Conservation (phyloP, 2,329 filamentous ascomycete species). For the Sporothrix inflata region DNA sequence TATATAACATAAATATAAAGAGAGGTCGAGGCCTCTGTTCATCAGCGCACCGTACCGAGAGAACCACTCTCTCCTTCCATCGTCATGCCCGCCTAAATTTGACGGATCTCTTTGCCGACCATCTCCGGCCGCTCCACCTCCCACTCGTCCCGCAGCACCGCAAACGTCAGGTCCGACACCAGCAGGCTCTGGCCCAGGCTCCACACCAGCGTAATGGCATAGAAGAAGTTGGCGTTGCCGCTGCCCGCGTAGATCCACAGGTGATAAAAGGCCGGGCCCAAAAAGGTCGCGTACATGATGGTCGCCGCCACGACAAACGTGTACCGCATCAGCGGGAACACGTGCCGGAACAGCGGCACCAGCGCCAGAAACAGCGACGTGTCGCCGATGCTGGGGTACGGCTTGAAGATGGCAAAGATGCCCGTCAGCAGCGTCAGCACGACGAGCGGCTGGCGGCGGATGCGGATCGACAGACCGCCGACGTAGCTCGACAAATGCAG, state of each 20-base stretch:
- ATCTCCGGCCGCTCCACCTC: slow-evolving; percentile 90
- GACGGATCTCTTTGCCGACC: slow-evolving; percentile 82
- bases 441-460: slow-evolving; percentile 84
- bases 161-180: slow-evolving; percentile 85
- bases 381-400: slow-evolving; percentile 92
- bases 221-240: slow-evolving; percentile 99
- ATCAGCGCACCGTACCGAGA: not conserved
- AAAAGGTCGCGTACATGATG: slow-evolving; percentile 81
- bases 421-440: slow-evolving; percentile 83
- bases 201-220: slow-evolving; percentile 99
- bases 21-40: not conserved
- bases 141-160: slow-evolving; percentile 88
- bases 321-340: slow-evolving; percentile 92
- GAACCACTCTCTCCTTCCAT: not conserved
- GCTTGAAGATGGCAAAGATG: slow-evolving; percentile 93
- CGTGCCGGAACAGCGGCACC: slow-evolving; percentile 83
- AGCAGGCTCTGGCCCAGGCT: slow-evolving; percentile 85
- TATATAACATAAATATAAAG: not conserved
- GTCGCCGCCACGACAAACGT: slow-evolving; percentile 83
- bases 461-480: slow-evolving; percentile 77
- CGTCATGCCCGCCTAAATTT: slow-evolving; percentile 59
- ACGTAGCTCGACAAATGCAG: slow-evolving; percentile 91
- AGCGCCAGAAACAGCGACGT: slow-evolving; percentile 82
- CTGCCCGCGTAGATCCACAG: slow-evolving; percentile 98
- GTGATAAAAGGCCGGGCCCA: slow-evolving; percentile 95